phyloP scores from a whole-genome alignment of 129 eudicot genomes.

The Escallonia rubra region DNA sequence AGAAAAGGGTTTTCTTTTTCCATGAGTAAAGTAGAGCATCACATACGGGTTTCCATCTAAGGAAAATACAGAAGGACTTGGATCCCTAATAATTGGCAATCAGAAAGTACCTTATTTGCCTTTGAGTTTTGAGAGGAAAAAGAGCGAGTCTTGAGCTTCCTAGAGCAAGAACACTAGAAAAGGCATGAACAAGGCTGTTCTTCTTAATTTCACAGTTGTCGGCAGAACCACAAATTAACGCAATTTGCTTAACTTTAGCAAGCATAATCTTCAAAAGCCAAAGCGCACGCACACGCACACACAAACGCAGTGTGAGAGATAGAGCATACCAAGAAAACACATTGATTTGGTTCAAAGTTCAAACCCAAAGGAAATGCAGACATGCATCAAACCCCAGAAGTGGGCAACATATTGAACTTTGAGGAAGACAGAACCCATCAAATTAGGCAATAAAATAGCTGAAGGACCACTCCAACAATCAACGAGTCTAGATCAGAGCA shows the following conservation, averaged over 20 bases:
- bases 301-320: too few relatives aligned
- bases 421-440: not conserved
- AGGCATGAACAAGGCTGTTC: not conserved
- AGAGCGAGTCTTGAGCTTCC: not conserved
- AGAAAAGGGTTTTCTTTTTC: not conserved
- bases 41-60: not conserved
- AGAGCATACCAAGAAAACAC: too few relatives aligned
- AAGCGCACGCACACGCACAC: too few relatives aligned
- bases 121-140: not conserved
- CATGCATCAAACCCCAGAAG: not conserved
- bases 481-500: not conserved
- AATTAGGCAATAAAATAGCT: not conserved
- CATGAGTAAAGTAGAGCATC: not conserved
- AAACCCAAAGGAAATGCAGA: not conserved
- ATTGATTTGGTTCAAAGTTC: not conserved
- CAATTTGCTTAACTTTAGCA: not conserved
- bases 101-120: not conserved
- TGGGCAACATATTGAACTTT: not conserved
- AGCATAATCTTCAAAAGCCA: not conserved
- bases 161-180: not conserved
- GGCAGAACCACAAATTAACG: not conserved
- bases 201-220: not conserved
- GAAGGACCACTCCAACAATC: constrained; percentile 2
- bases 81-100: not conserved
- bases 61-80: not conserved